These are phyloP conservation scores for Elongisporangium undulatum DNA, from an alignment of 352 stramenopile species.

Conservation along the genomic window DNA sequence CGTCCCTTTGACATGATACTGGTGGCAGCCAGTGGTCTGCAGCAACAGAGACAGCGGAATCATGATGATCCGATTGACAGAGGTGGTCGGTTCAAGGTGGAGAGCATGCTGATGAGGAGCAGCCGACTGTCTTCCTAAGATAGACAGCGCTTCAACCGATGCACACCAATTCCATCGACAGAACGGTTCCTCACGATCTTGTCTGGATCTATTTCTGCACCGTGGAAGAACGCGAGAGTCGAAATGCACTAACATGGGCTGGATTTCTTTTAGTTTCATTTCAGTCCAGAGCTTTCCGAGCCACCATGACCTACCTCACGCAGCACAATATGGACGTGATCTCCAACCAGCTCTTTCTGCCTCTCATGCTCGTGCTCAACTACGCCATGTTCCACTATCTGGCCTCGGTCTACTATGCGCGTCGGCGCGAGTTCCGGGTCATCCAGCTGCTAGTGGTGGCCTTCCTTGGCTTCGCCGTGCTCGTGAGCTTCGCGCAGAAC, in stretches of 20 bases:
- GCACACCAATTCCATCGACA: no score
- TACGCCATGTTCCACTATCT: conserved; percentile 34
- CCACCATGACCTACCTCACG: neutral
- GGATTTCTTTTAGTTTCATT: no score
- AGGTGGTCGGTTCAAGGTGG: no score
- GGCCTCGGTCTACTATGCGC: conserved; percentile 19
- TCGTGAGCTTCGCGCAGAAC: conserved; percentile 10
- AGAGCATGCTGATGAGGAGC: no score
- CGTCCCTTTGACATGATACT: no score
- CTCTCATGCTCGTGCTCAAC: conserved; percentile 25
- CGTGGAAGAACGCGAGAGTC: no score
- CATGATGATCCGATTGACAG: neutral
- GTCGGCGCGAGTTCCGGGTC: conserved; percentile 18
- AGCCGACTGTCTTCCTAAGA: no score
- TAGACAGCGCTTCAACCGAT: no score
- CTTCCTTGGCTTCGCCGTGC: conserved; percentile 13
- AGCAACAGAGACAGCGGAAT: neutral
- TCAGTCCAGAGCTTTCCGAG: no score
- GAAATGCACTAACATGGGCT: no score
- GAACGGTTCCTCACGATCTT: no score
- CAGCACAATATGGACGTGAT: neutral
- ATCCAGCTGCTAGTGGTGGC: conserved; percentile 17
- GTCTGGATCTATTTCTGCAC: no score
- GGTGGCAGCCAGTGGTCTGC: neutral
- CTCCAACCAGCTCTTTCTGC: conserved; percentile 16